Evolutionary conservation across 164 flowering plant species (phyloP).

Genomic region (Umbellularia californica): DNA sequence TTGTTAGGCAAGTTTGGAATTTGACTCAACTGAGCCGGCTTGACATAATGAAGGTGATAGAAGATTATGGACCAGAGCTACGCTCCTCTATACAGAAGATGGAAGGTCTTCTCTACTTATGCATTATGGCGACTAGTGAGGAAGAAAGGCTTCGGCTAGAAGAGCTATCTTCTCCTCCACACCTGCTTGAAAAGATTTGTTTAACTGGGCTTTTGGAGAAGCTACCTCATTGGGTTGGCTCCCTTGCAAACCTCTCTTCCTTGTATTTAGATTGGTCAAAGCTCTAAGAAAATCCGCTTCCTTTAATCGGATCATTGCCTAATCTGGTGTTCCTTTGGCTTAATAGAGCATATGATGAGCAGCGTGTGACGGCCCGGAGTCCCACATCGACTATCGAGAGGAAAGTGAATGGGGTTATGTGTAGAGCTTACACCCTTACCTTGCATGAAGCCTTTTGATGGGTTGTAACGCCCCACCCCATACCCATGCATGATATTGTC

Average conservation of each 20-base stretch:
- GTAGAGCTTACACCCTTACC: too few relatives aligned
- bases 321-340: conserved; percentile 28
- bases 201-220: conserved; percentile 22
- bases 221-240: conserved; percentile 28
- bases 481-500: too few relatives aligned
- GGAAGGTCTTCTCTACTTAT: not conserved
- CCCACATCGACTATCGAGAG: too few relatives aligned
- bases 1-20: not conserved
- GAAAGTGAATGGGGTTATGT: too few relatives aligned
- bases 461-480: too few relatives aligned
- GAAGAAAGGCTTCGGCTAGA: not conserved
- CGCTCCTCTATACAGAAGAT: not conserved
- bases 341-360: conserved; percentile 23
- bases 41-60: not conserved
- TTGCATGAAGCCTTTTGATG: too few relatives aligned
- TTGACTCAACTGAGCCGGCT: not conserved
- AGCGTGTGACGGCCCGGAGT: too few relatives aligned
- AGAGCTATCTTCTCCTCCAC: not conserved
- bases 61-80: not conserved
- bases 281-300: conserved; percentile 15
- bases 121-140: not conserved
- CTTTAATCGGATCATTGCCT: conserved; percentile 18
- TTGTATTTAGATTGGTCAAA: conserved; percentile 20
- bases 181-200: conserved; percentile 25
- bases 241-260: conserved; percentile 21